These are phyloP conservation scores for Kalanchoe fedtschenkoi DNA, from an alignment of 164 flowering plant species.

Conservation along the genomic window DNA sequence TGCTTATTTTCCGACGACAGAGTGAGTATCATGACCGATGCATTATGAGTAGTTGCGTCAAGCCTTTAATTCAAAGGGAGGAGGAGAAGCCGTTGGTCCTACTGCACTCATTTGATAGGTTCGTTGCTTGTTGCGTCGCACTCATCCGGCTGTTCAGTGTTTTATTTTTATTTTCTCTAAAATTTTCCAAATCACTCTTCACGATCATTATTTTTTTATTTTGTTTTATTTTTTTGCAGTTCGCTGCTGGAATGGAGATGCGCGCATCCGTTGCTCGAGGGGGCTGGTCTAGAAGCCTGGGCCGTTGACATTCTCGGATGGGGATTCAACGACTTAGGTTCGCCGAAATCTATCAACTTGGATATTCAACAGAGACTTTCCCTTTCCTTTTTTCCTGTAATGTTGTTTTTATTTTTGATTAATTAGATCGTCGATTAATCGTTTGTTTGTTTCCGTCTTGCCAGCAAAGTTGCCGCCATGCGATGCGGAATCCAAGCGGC, in stretches of 20 bases:
- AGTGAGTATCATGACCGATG: constrained; percentile 15
- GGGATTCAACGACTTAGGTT: constrained; percentile 96
- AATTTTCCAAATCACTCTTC: too few species aligned
- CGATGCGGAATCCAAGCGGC: constrained; percentile 71
- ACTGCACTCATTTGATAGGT: constrained; percentile 95
- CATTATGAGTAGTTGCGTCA: constrained; percentile 83
- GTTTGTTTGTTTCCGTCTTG: constrained; percentile 6
- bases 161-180: too few species aligned
- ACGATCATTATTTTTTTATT: too few species aligned
- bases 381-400: neutral
- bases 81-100: constrained; percentile 61
- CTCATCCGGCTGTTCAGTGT: too few species aligned
- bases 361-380: constrained; percentile 5
- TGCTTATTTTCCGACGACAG: constrained; percentile 25
- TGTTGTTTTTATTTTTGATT: neutral
- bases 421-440: neutral
- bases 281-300: constrained; percentile 86
- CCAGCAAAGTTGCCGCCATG: constrained; percentile 60
- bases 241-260: constrained; percentile 94
- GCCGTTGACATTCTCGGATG: constrained; percentile 91
- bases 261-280: constrained; percentile 71
- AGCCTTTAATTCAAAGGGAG: constrained; percentile 31
- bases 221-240: constrained; percentile 25
- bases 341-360: neutral
- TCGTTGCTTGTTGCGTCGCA: too few species aligned